Evolutionary conservation across 2,329 filamentous ascomycete species (phyloP).

Genomic region (Trichoderma semiorbis): DNA sequence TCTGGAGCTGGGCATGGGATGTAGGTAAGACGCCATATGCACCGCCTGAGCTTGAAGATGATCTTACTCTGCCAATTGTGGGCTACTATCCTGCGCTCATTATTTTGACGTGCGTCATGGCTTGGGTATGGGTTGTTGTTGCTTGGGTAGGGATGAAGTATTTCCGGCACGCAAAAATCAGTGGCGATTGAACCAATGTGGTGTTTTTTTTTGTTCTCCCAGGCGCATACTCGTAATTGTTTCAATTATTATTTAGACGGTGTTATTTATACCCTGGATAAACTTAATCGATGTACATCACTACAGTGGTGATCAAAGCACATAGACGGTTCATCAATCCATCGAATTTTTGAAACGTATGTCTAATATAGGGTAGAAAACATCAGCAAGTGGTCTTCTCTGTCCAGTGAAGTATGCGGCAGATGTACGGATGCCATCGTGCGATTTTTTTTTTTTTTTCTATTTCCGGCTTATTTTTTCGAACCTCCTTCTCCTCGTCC

Average conservation of each 20-base stretch:
- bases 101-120: constrained; percentile 91
- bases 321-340: neutral
- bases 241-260: neutral
- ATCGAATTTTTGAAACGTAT: neutral
- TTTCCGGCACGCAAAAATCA: constrained; percentile 94
- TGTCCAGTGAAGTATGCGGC: neutral
- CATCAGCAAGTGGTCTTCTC: neutral
- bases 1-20: constrained; percentile 99
- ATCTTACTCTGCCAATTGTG: constrained; percentile 89
- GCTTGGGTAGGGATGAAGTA: constrained; percentile 99
- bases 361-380: neutral
- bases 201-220: neutral
- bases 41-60: constrained; percentile 90
- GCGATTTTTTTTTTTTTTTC: too few relatives aligned
- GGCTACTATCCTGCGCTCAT: constrained; percentile 96
- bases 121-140: constrained; percentile 97
- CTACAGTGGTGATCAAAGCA: neutral
- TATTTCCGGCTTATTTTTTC: too few relatives aligned
- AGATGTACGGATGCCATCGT: too few relatives aligned
- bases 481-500: too few relatives aligned
- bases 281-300: neutral
- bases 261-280: neutral
- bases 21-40: constrained; percentile 94
- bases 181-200: constrained; percentile 45
- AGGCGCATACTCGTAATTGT: neutral